These are phyloP conservation scores for Penicillium nucicola DNA, from an alignment of 495 filamentous ascomycete genomes.

Conservation along the genomic window DNA sequence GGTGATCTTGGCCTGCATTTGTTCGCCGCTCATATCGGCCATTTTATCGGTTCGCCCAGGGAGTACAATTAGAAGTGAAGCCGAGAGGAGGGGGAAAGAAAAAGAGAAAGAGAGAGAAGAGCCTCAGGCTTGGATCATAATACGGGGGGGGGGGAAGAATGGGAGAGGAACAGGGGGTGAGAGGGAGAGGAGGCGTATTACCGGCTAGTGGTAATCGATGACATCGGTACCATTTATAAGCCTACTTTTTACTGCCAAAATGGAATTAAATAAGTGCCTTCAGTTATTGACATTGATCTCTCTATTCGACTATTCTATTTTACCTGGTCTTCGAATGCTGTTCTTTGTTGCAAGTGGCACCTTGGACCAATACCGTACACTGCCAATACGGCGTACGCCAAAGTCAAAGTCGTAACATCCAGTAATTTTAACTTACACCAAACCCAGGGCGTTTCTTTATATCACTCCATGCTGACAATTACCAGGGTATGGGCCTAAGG, in stretches of 20 bases:
- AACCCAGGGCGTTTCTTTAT: too few species aligned
- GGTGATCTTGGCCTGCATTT: conserved; percentile 87
- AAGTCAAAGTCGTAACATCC: too few species aligned
- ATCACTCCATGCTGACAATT: too few species aligned
- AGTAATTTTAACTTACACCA: too few species aligned
- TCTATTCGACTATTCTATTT: too few species aligned
- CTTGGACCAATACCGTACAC: neutral
- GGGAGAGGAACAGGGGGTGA: conserved; percentile 10
- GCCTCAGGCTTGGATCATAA: conserved; percentile 10
- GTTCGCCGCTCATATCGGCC: conserved; percentile 66
- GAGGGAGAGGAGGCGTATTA: conserved; percentile 8
- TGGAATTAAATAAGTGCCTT: neutral
- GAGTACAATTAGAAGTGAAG: conserved; percentile 17
- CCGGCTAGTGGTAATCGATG: conserved; percentile 11
- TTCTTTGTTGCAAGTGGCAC: neutral
- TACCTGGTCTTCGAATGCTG: too few species aligned
- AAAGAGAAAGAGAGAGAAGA: neutral
- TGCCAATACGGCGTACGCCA: neutral
- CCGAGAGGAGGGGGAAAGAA: conserved; percentile 1
- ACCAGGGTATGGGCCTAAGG: too few species aligned
- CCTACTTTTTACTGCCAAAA: too few species aligned
- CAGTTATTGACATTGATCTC: too few species aligned
- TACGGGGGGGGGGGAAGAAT: conserved; percentile 1
- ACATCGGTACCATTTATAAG: neutral
- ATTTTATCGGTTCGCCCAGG: conserved; percentile 37